These are phyloP conservation scores for Pythium chondricola DNA, from an alignment of 352 stramenopile genomes.

Conservation along the genomic window DNA sequence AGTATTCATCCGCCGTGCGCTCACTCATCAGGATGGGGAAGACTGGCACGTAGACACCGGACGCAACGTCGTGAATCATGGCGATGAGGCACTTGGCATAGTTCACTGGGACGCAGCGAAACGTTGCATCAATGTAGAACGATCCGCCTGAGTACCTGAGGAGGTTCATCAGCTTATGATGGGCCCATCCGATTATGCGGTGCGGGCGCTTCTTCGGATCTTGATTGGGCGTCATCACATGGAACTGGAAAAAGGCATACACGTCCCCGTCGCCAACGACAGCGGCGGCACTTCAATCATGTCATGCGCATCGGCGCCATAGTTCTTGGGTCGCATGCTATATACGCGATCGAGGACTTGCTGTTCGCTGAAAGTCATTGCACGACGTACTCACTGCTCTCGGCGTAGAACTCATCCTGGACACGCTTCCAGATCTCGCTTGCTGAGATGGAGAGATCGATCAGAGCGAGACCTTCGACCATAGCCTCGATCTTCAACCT, in stretches of 20 bases:
- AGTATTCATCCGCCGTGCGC: constrained; percentile 15
- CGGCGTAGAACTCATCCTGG: neutral
- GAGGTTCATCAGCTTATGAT: constrained; percentile 14
- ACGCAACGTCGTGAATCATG: constrained; percentile 19
- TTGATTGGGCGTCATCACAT: neutral
- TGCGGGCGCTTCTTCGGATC: neutral
- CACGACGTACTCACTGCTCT: neutral
- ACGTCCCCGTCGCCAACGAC: neutral
- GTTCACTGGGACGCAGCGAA: constrained; percentile 8
- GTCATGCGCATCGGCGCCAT: constrained; percentile 1
- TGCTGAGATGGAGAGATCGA: neutral
- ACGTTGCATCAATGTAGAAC: constrained; percentile 22
- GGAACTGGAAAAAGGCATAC: constrained; percentile 1
- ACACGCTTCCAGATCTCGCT: neutral
- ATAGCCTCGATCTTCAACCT: neutral
- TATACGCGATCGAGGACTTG: constrained; percentile 6
- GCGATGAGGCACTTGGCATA: constrained; percentile 17
- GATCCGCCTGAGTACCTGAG: constrained; percentile 16
- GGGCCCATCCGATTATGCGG: constrained; percentile 14
- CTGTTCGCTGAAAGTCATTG: neutral
- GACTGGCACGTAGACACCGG: constrained; percentile 11
- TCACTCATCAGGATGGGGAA: constrained; percentile 14
- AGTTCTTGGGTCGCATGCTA: neutral
- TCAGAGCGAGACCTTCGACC: neutral
- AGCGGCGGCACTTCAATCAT: constrained; percentile 7